phyloP scores from a whole-genome alignment of 1,139 yeast species.

The Debaryomyces robertsiae region DNA sequence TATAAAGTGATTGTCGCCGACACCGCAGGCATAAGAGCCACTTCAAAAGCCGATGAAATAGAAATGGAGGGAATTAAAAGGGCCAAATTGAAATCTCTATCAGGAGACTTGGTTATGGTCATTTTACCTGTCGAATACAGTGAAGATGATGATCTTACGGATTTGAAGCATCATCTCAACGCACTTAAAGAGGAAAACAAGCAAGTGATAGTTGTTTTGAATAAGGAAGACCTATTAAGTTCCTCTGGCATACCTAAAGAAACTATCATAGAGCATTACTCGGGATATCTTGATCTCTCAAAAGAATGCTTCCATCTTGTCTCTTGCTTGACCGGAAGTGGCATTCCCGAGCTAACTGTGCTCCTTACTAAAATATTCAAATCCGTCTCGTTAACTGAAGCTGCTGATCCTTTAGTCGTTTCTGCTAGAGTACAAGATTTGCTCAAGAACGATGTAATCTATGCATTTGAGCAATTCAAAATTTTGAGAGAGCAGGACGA shows the following conservation, averaged over 20 bases:
- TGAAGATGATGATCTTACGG: conserved; percentile 18
- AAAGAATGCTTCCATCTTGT: conserved; percentile 44
- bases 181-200: conserved; percentile 27
- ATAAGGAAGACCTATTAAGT: conserved; percentile 60
- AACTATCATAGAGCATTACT: conserved; percentile 22
- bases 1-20: conserved; percentile 84
- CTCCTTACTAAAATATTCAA: conserved; percentile 48
- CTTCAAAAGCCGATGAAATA: conserved; percentile 52
- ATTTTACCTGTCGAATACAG: conserved; percentile 41
- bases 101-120: conserved; percentile 63
- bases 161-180: conserved; percentile 38
- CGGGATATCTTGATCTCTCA: conserved; percentile 26
- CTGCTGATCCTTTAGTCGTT: conserved; percentile 63
- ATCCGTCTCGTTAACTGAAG: conserved; percentile 48
- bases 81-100: conserved; percentile 60
- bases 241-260: conserved; percentile 20
- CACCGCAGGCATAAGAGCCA: conserved; percentile 87
- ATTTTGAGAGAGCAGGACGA: conserved; percentile 58
- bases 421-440: conserved; percentile 79
- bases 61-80: conserved; percentile 84
- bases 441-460: conserved; percentile 68
- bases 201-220: conserved; percentile 50
- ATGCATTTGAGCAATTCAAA: conserved; percentile 66
- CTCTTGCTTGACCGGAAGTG: conserved; percentile 64
- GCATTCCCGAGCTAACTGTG: conserved; percentile 51